Conservation (phyloP, 2,329 filamentous ascomycete species). For the Colletotrichum filicis region DNA sequence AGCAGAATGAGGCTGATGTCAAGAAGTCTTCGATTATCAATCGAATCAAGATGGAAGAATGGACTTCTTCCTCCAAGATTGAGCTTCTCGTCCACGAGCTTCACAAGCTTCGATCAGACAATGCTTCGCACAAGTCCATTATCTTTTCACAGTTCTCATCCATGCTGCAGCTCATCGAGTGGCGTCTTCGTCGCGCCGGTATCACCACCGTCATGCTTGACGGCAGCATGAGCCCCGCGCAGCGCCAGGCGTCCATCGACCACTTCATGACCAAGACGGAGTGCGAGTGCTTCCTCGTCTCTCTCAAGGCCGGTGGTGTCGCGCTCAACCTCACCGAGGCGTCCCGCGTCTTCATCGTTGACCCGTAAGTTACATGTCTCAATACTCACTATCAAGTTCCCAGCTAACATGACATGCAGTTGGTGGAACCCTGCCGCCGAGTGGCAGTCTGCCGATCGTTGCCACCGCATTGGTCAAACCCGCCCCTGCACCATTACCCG, state of each 20-base stretch:
- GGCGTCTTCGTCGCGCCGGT: constrained; percentile 94
- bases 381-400: background rate
- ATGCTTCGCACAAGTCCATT: constrained; percentile 94
- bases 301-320: constrained; percentile 94
- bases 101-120: constrained; percentile 90
- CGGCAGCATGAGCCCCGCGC: constrained; percentile 94
- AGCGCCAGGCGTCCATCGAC: constrained; percentile 92
- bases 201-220: constrained; percentile 99
- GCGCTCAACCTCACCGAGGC: constrained; percentile 96
- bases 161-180: constrained; percentile 97
- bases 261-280: constrained; percentile 96
- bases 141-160: constrained; percentile 98
- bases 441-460: constrained; percentile 96
- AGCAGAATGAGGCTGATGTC: constrained; percentile 85
- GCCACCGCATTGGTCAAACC: constrained; percentile 94
- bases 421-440: constrained; percentile 99
- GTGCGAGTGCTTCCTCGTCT: constrained; percentile 96
- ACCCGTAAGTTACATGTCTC: constrained; percentile 75
- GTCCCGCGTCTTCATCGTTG: constrained; percentile 93
- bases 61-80: constrained; percentile 98
- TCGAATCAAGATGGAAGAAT: constrained; percentile 98
- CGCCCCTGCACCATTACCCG: constrained; percentile 94
- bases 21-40: constrained; percentile 99
- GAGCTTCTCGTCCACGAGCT: constrained; percentile 95
- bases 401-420: constrained; percentile 54